phyloP scores from a whole-genome alignment of 176 grass and related monocot species.

The Chloris gayana region DNA sequence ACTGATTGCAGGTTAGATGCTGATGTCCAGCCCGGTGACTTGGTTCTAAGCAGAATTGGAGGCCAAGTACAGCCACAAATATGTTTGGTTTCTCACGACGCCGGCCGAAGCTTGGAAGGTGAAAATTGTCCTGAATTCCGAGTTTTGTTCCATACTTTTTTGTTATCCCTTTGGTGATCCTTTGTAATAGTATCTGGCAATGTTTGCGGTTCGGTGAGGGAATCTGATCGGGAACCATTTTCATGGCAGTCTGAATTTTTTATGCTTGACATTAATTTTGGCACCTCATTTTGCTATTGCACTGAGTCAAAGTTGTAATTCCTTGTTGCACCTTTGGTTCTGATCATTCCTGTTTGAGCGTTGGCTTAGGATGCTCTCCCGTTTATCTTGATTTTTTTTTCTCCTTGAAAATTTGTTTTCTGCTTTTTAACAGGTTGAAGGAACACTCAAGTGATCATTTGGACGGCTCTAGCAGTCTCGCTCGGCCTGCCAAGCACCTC shows the following conservation, averaged over 20 bases:
- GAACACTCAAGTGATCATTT: slow-evolving; percentile 53
- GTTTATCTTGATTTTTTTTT: not conserved
- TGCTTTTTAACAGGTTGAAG: slow-evolving; percentile 58
- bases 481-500: slow-evolving; percentile 36
- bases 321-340: slow-evolving; percentile 23
- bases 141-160: not conserved
- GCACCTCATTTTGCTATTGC: not conserved
- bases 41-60: slow-evolving; percentile 10
- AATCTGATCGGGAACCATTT: not conserved
- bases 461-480: slow-evolving; percentile 53
- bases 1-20: slow-evolving; percentile 21
- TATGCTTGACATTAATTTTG: not conserved
- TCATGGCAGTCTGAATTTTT: slow-evolving; percentile 15
- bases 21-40: slow-evolving; percentile 1
- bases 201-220: not conserved
- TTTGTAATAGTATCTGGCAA: not conserved
- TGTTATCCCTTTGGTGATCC: not conserved
- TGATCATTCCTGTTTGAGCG: not conserved
- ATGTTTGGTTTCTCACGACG: slow-evolving; percentile 92
- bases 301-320: slow-evolving; percentile 15
- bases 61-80: slow-evolving; percentile 48
- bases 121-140: slow-evolving; percentile 7
- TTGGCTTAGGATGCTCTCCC: not conserved
- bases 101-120: slow-evolving; percentile 76
- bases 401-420: not conserved